Evolutionary conservation across 2,329 filamentous ascomycete species (phyloP), one percentile per base, ranked within the genome.

Genomic region (Penicillium brevicompactum): DNA sequence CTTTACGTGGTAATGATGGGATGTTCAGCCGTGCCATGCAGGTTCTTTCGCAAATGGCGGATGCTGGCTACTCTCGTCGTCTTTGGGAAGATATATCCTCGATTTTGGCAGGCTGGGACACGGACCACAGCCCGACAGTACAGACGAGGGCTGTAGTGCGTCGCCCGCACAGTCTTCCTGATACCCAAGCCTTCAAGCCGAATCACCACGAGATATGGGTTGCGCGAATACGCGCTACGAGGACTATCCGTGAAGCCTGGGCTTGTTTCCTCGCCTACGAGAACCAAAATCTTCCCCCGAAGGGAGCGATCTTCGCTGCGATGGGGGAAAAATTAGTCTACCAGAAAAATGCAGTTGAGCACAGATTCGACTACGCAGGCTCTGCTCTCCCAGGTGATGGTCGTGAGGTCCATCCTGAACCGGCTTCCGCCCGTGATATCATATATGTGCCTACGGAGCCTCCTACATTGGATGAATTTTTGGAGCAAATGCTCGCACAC

Each of bases 231-330:
- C 74, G 76, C 44, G 78, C 83, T 21, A 88, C 85, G 10, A 76
- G 85, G 34, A 87, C 85, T 4, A 70, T 83, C 45, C 78, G 83
- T 57, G 85, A 88, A 71, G 84, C 85, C 5, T 88, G 85, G 85
- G 84, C 84, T 21, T 85, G 82, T 58, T 88, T 86, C 66, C 69
- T 85, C 41, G 78, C 82, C 5, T 84, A 80, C 56, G 77, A 84
- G 65, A 74, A 79, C 21, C 71, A 74, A 13, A 69, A 67, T 8
- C 61, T 72, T 34, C 68, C 67, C 9, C 64, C 71, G n/a, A 69
- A 72, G 50, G 58, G 71, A 30, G 67, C 72, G 24, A 74, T 85
- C 2, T 84, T 84, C 56, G 70, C 78, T 49, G 83, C 81, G 34
- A 85, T 87, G 77, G 78, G 83, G 24, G 76, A 80, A 56, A 86